These are phyloP conservation scores for Trichophyton equinum DNA, from an alignment of 2,329 filamentous ascomycete genomes.

Conservation along the genomic window DNA sequence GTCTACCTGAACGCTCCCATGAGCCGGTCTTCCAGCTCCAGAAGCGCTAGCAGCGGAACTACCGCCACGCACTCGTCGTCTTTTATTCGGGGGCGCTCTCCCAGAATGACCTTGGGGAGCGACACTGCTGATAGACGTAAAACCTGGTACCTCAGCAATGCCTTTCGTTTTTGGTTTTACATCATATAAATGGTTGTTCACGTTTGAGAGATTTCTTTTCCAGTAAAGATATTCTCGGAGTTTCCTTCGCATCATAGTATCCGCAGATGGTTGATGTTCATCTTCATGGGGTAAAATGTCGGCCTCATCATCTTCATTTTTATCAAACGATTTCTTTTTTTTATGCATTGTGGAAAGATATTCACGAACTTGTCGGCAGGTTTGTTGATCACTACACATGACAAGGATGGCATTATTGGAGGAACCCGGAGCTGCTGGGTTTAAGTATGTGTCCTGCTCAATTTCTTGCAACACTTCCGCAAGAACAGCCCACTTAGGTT, in stretches of 20 bases:
- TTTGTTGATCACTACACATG: conserved; percentile 84
- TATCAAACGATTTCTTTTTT: conserved; percentile 9
- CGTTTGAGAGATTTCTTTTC: conserved; percentile 79
- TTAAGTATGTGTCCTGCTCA: conserved; percentile 77
- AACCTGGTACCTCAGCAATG: conserved; percentile 7
- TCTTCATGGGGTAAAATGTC: conserved; percentile 10
- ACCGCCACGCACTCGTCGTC: conserved; percentile 71
- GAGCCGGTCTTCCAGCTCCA: conserved; percentile 50
- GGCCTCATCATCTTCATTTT: conserved; percentile 26
- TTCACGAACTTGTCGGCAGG: conserved; percentile 77
- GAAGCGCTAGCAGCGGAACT: conserved; percentile 44
- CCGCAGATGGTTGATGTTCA: conserved; percentile 53
- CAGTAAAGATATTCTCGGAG: conserved; percentile 77
- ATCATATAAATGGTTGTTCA: conserved; percentile 45
- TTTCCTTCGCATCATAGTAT: conserved; percentile 80
- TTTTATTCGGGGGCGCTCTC: conserved; percentile 68
- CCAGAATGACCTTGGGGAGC: neutral
- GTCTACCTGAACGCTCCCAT: conserved; percentile 63
- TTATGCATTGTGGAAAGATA: conserved; percentile 79
- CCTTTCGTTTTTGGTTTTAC: conserved; percentile 18
- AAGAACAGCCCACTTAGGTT: conserved; percentile 83
- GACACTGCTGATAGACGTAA: neutral
- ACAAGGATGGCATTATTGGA: conserved; percentile 87
- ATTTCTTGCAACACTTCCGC: conserved; percentile 91
- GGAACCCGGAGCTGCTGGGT: conserved; percentile 61